These are phyloP conservation scores for Aspergillus felis DNA, from an alignment of 2,329 filamentous ascomycete genomes.

Conservation along the genomic window DNA sequence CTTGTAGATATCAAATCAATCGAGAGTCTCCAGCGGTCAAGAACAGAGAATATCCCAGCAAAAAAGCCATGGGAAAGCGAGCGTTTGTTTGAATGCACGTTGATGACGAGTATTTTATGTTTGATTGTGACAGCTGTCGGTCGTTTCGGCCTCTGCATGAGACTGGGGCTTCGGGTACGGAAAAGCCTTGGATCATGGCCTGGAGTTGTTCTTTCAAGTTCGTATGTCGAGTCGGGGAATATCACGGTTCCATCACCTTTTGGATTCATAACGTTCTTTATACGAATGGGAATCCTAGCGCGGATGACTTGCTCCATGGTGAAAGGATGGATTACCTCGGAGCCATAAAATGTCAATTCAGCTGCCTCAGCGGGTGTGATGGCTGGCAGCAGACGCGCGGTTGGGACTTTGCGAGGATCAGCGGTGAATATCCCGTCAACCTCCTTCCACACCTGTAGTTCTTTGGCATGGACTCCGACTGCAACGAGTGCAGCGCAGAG, in stretches of 20 bases:
- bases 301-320: slow-evolving; percentile 91
- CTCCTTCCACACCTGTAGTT: slow-evolving; percentile 98
- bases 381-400: slow-evolving; percentile 77
- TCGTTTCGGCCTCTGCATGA: slow-evolving; percentile 61
- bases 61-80: slow-evolving; percentile 96
- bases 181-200: slow-evolving; percentile 57
- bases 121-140: slow-evolving; percentile 95
- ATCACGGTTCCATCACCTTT: slow-evolving; percentile 60
- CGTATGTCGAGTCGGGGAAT: slow-evolving; percentile 66
- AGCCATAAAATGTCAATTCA: slow-evolving; percentile 89
- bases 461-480: slow-evolving; percentile 78
- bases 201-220: slow-evolving; percentile 47
- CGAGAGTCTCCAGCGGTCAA: slow-evolving; percentile 80
- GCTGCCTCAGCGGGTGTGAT: slow-evolving; percentile 95
- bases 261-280: slow-evolving; percentile 68
- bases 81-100: slow-evolving; percentile 96
- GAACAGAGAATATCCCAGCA: slow-evolving; percentile 84
- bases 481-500: slow-evolving; percentile 89
- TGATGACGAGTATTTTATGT: slow-evolving; percentile 92
- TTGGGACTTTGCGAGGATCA: slow-evolving; percentile 85
- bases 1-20: slow-evolving; percentile 95
- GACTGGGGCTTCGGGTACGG: slow-evolving; percentile 45
- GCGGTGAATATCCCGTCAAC: slow-evolving; percentile 91
- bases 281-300: slow-evolving; percentile 62
- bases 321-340: slow-evolving; percentile 96